These are phyloP conservation scores for Plasmodium blacklocki DNA, from an alignment of 169 alveolate species.

Conservation along the genomic window DNA sequence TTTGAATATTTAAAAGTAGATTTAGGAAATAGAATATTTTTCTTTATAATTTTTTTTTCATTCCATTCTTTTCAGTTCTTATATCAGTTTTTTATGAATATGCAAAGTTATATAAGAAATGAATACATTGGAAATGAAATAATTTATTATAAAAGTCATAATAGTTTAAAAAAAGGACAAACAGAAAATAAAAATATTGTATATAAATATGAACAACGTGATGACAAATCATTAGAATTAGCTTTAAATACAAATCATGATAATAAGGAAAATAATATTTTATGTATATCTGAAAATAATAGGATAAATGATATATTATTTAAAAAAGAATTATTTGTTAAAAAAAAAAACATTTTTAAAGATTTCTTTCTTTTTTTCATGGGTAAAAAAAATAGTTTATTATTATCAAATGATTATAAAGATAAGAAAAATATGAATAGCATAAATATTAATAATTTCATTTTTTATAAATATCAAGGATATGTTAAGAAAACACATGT, in stretches of 20 bases:
- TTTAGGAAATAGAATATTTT: constrained; percentile 59
- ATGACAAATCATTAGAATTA: neutral
- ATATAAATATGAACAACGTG: no score
- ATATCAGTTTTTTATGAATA: constrained; percentile 32
- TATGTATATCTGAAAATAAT: constrained; percentile 24
- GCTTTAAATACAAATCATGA: neutral
- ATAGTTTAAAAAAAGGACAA: constrained; percentile 1
- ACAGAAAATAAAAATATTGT: no score
- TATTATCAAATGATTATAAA: neutral
- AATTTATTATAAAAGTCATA: neutral
- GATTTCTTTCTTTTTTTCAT: constrained; percentile 14
- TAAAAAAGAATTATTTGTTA: constrained; percentile 37
- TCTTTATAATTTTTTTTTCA: constrained; percentile 58
- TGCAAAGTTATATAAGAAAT: constrained; percentile 68
- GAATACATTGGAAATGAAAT: neutral
- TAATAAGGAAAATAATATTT: neutral
- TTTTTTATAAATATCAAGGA: constrained; percentile 43
- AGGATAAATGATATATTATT: constrained; percentile 9
- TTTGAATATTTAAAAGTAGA: constrained; percentile 73
- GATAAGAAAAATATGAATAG: constrained; percentile 4
- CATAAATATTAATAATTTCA: constrained; percentile 56
- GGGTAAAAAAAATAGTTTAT: neutral
- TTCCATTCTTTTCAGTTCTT: constrained; percentile 57
- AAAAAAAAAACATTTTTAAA: constrained; percentile 16
- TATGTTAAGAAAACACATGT: constrained; percentile 59